Conservation (phyloP, 164 flowering plant species). For the Magnolia kwangsiensis region DNA sequence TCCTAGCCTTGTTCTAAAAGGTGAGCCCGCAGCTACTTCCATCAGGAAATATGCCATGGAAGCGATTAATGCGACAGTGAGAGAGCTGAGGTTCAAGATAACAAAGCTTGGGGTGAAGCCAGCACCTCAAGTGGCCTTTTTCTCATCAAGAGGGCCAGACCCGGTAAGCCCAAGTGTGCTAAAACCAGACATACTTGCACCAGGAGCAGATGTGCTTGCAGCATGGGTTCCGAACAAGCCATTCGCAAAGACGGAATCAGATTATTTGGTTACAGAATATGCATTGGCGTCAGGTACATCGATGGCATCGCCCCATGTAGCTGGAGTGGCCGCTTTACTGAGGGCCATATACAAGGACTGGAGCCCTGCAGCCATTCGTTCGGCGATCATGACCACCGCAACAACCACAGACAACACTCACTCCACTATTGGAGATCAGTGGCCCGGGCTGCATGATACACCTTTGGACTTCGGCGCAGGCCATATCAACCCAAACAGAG, state of each 20-base stretch:
- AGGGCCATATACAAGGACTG: conserved; percentile 30
- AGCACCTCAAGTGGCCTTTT: conserved; percentile 31
- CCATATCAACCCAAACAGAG: conserved; percentile 19
- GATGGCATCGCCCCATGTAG: conserved; percentile 34
- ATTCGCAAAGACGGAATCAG: not conserved
- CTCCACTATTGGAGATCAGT: conserved; percentile 11
- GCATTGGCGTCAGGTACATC: conserved; percentile 28
- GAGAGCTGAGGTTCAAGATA: conserved; percentile 17
- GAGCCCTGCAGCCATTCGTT: conserved; percentile 41
- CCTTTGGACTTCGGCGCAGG: conserved; percentile 24
- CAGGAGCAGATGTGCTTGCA: conserved; percentile 32
- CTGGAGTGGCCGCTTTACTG: conserved; percentile 34
- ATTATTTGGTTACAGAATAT: conserved; percentile 24
- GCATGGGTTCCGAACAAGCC: conserved; percentile 24
- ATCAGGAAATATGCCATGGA: conserved; percentile 12
- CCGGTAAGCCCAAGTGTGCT: conserved; percentile 21
- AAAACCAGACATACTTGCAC: conserved; percentile 35
- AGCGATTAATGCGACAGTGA: conserved; percentile 17
- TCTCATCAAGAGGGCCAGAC: conserved; percentile 32
- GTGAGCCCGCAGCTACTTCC: not conserved
- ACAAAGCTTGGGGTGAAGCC: conserved; percentile 24
- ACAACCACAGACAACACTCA: conserved; percentile 13
- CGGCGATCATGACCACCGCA: conserved; percentile 38
- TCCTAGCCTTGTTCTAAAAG: conserved; percentile 16
- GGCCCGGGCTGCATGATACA: conserved; percentile 8